Base-by-base conservation (phyloP, 1,139 yeast species). In the Neolecta irregularis region DNA sequence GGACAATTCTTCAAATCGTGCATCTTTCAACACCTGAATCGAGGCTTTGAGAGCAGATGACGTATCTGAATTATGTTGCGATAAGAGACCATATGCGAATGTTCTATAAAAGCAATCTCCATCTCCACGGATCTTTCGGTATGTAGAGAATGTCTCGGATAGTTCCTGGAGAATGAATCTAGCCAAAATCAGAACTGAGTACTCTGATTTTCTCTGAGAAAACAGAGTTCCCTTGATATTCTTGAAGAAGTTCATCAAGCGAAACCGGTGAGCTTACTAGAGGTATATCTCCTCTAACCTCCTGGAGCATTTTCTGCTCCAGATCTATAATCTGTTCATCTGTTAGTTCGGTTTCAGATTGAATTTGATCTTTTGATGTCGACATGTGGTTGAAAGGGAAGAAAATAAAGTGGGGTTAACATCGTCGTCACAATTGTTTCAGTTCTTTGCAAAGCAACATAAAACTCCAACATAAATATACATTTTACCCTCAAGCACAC, bases 71-170 rank as follows among this genome's bases (percentile, higher is more conserved):
- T 12, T n/a, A 22, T 22, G 2, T 22, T 3, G 24, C 11, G 24
- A 22, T 22, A n/a, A n/a, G 24, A 22, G 9, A n/a, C 3, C 11
- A 22, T 22, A 22, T 11, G 24, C 11, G 24, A 22, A 3, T n/a
- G 24, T 22, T 29, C 41, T 40, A 37, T 31, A 45, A 17, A 45
- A 44, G 26, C 46, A 44, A 31, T 44, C 41, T n/a, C 48, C 47
- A 33, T 45, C 48, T 9, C 46, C 46, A 6, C 46, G 40, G 25
- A 42, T 38, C 17, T 39, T 32, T 13, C 46, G 26, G 23, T 39
- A 37, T 8, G 11, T 20, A 13, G 19, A 24, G 22, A 6, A 17
- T 28, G 18, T 20, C 17, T n/a, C 38, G 20, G 11, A 26, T 19
- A n/a, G 26, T 31, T 31, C 19, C 34, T 3, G 17, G 6, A 9